Evolutionary conservation across 2,329 filamentous ascomycete genomes (phyloP).

Genomic region (Lasiodiplodia theobromae): DNA sequence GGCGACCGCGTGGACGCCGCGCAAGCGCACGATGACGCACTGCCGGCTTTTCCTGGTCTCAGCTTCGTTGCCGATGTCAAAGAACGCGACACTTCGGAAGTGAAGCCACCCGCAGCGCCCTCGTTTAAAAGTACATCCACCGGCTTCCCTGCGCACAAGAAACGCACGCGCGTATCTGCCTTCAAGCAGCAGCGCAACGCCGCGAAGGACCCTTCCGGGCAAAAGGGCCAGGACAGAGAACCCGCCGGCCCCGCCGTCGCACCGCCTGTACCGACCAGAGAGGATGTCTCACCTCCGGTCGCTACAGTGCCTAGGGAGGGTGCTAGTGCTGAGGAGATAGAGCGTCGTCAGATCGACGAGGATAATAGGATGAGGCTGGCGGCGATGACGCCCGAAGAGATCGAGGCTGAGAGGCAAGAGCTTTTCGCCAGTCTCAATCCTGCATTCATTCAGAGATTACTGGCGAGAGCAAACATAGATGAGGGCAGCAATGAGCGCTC

Average conservation of each 20-base stretch:
- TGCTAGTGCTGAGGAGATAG: slow-evolving; percentile 56
- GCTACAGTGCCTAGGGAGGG: neutral
- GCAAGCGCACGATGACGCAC: slow-evolving; percentile 34
- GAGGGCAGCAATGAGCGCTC: slow-evolving; percentile 58
- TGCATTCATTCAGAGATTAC: slow-evolving; percentile 75
- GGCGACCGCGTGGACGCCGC: slow-evolving; percentile 55
- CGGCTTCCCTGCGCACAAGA: slow-evolving; percentile 91
- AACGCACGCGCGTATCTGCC: slow-evolving; percentile 73
- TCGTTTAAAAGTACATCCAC: slow-evolving; percentile 60
- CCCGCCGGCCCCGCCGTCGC: neutral
- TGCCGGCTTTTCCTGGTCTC: slow-evolving; percentile 41
- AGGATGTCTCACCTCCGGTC: neutral
- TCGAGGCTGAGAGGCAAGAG: slow-evolving; percentile 79
- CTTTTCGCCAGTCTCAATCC: slow-evolving; percentile 81
- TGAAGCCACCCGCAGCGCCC: slow-evolving; percentile 70
- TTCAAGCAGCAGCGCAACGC: slow-evolving; percentile 74
- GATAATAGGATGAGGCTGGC: slow-evolving; percentile 80
- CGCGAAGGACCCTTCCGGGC: slow-evolving; percentile 25
- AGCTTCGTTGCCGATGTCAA: slow-evolving; percentile 76
- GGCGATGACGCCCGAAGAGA: slow-evolving; percentile 81
- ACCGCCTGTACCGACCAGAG: neutral
- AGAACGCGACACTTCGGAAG: slow-evolving; percentile 70
- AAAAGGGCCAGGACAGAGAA: neutral
- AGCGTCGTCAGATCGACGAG: slow-evolving; percentile 76
- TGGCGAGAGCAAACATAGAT: slow-evolving; percentile 79